Evolutionary conservation across 495 filamentous ascomycete genomes (phyloP), one percentile per base, ranked within the genome.

Genomic region (Aspergillus sclerotioniger): DNA sequence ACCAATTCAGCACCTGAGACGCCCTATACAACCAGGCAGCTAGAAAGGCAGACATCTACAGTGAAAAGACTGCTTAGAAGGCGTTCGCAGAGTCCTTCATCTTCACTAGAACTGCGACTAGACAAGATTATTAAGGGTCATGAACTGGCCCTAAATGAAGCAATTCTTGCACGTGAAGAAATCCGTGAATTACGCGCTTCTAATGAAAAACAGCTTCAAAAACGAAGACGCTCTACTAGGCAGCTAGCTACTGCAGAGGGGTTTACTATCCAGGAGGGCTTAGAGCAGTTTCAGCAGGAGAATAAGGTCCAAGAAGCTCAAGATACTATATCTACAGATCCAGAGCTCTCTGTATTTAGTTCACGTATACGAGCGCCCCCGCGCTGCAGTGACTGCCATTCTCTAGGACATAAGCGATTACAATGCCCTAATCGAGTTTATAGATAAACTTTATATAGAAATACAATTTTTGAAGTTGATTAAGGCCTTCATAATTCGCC

Each of bases 391-490:
- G 31, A 57, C 39, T 57, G 45, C 37, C 45, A 57, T 57, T 37
- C 13, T 46, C 16, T 54, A 43, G 52, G 52, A 45, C 52, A 54
- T 54, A 45, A 17, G 20, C 35, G 52, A 31, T 41, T 41, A 16
- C 54, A 57, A 57, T 50, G 44, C 49, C 33, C 29, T 57, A 57
- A 57, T 50, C 45, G 45, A 46, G 44, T 35, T 50, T 29, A 15
- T 21, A 50, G 21, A 25, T 57, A 57, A 33, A 20, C 49, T 57
- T 57, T 57, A 57, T 21, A 57, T 57, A 57, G 54, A 45, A 54
- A 54, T 54, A 37, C 4, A 45, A 39, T 44, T 28, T 2, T 54
- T 54, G 41, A 10, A 33, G 37, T 54, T 54, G 52, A 16, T 54
- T 29, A 32, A 54, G 17, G 17, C 37, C 19, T 32, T 54, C 20